phyloP scores from a whole-genome alignment of 768 basidiomycete genomes.

The Krasilnikovozyma curviuscula region DNA sequence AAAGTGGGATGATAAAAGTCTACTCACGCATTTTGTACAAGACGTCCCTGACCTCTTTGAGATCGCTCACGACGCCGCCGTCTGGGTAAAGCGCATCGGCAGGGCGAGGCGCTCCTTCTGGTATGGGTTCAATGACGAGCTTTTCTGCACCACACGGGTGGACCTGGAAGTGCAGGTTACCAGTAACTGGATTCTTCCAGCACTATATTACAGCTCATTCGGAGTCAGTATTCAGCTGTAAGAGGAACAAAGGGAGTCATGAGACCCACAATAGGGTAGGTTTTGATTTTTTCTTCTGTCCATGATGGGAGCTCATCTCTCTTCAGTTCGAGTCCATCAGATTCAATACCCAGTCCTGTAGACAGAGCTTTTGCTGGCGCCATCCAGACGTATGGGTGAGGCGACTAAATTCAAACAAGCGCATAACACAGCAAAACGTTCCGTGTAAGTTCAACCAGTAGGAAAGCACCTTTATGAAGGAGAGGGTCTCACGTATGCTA shows the following conservation, averaged over 20 bases:
- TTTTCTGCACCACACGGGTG: conserved; percentile 59
- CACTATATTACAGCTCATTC: conserved; percentile 29
- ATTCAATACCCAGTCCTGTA: conserved; percentile 66
- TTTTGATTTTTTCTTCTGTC: conserved; percentile 56
- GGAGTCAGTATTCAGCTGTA: background rate
- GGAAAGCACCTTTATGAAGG: too few species aligned
- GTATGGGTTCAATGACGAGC: conserved; percentile 54
- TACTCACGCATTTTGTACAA: conserved; percentile 75
- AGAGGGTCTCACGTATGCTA: conserved; percentile 38
- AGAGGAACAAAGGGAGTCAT: background rate
- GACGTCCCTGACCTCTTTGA: conserved; percentile 49
- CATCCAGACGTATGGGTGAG: conserved; percentile 87
- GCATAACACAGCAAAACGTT: too few species aligned
- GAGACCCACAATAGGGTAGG: conserved; percentile 39
- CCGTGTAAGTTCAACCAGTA: too few species aligned
- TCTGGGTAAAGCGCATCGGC: conserved; percentile 62
- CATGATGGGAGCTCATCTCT: conserved; percentile 55
- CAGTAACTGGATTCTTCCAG: conserved; percentile 85
- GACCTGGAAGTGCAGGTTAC: conserved; percentile 66
- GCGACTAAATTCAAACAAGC: conserved; percentile 24
- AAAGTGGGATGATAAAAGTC: too few species aligned
- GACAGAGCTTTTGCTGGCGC: conserved; percentile 48
- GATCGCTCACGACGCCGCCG: conserved; percentile 53
- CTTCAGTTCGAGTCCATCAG: conserved; percentile 51
- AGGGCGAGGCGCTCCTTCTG: conserved; percentile 34